These are phyloP conservation scores for Tuber brumale DNA, from an alignment of 495 filamentous ascomycete species.

Conservation along the genomic window DNA sequence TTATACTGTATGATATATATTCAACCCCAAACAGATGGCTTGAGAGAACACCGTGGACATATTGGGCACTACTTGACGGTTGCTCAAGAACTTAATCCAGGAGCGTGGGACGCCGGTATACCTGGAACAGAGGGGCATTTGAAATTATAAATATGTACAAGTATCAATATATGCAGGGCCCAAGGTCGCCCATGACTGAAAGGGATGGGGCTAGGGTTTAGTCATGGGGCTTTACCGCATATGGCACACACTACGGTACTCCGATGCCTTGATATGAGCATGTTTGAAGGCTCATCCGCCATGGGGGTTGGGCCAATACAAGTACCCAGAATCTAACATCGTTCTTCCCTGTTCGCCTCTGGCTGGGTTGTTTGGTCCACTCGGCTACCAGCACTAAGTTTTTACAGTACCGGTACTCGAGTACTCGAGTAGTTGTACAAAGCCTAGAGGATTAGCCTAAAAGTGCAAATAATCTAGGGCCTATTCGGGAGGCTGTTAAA, in stretches of 20 bases:
- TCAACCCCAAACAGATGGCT: background rate
- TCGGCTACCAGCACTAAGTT: no score
- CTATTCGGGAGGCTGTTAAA: background rate
- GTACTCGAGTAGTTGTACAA: background rate
- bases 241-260: background rate
- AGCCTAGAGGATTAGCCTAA: background rate
- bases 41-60: background rate
- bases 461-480: background rate
- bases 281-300: background rate
- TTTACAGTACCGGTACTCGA: no score
- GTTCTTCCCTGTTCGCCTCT: background rate
- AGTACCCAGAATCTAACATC: background rate
- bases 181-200: background rate
- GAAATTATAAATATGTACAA: no score
- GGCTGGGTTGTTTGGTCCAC: background rate
- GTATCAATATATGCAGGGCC: no score
- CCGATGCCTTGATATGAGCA: background rate
- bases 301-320: background rate
- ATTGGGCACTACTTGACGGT: background rate
- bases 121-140: background rate
- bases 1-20: background rate
- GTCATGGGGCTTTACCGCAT: background rate
- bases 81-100: background rate
- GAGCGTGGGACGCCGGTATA: background rate
- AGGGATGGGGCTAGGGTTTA: background rate